A percentile compares a stretch with the other conserved stretches of the same genome.
phyloP scores from a whole-genome alignment of 805 yeast genomes.

The Tetrapisispora phaffii region DNA sequence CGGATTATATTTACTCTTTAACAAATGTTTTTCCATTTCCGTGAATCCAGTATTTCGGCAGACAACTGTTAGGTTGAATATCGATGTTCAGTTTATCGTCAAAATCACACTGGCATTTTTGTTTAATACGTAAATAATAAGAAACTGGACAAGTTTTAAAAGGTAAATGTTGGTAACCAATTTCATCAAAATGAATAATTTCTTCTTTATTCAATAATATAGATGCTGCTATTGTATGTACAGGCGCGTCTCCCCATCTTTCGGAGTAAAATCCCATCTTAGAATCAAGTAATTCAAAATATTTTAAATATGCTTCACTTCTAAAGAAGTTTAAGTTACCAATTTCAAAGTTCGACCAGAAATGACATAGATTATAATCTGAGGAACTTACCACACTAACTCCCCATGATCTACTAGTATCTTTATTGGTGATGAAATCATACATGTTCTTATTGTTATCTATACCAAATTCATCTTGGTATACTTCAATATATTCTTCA shows the following conservation, averaged over 20 bases:
- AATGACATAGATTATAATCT: constrained; percentile 73
- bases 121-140: constrained; percentile 37
- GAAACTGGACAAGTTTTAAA: constrained; percentile 54
- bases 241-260: constrained; percentile 95
- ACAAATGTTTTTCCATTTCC: constrained; percentile 36
- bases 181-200: constrained; percentile 68
- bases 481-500: constrained; percentile 51
- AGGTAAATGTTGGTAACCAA: constrained; percentile 72
- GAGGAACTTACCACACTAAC: constrained; percentile 19
- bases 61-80: constrained; percentile 45
- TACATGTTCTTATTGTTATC: constrained; percentile 18
- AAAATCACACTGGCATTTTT: constrained; percentile 55
- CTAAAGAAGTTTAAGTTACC: constrained; percentile 64
- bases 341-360: constrained; percentile 82
- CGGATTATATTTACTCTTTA: constrained; percentile 11
- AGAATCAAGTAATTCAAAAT: constrained; percentile 53
- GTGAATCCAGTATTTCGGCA: constrained; percentile 72
- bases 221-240: constrained; percentile 63
- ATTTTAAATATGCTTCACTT: constrained; percentile 49
- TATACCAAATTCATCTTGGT: constrained; percentile 37
- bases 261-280: constrained; percentile 77
- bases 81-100: constrained; percentile 35
- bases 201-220: constrained; percentile 49
- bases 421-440: constrained; percentile 42
- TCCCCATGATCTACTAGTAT: constrained; percentile 34